Evolutionary conservation across 495 filamentous ascomycete genomes (phyloP).

Genomic region (Xeromyces bisporus): DNA sequence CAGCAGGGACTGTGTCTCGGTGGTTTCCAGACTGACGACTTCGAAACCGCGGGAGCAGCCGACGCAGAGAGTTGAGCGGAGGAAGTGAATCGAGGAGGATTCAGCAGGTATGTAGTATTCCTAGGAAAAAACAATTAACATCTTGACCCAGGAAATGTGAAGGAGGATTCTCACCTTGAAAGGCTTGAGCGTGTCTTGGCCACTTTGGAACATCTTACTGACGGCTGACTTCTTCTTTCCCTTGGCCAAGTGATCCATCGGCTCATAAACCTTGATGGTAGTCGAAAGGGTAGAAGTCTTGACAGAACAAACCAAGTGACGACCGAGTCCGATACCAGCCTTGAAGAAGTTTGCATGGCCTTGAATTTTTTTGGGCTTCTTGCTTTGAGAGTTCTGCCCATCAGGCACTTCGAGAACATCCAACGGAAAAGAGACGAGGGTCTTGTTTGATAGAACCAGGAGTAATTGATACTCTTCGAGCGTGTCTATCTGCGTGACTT

Average conservation of each 20-base stretch:
- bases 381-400: constrained; percentile 47
- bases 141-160: too few relatives aligned
- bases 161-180: constrained; percentile 80
- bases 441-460: constrained; percentile 85
- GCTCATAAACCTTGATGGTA: constrained; percentile 96
- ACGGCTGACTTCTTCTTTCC: constrained; percentile 84
- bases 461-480: constrained; percentile 87
- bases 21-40: constrained; percentile 88
- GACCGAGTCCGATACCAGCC: constrained; percentile 81
- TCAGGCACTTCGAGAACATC: constrained; percentile 74
- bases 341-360: constrained; percentile 97
- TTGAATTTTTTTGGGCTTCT: constrained; percentile 92
- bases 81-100: constrained; percentile 89
- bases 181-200: constrained; percentile 83
- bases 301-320: constrained; percentile 88
- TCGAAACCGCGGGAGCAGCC: constrained; percentile 93
- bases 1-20: constrained; percentile 90
- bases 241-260: constrained; percentile 76
- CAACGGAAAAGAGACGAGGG: constrained; percentile 70
- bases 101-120: constrained; percentile 98
- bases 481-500: constrained; percentile 90
- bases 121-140: constrained; percentile 17
- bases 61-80: constrained; percentile 91
- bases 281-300: constrained; percentile 79
- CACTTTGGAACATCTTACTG: constrained; percentile 83